Evolutionary conservation across 495 filamentous ascomycete species (phyloP).

Genomic region (Aspergillus diversus): DNA sequence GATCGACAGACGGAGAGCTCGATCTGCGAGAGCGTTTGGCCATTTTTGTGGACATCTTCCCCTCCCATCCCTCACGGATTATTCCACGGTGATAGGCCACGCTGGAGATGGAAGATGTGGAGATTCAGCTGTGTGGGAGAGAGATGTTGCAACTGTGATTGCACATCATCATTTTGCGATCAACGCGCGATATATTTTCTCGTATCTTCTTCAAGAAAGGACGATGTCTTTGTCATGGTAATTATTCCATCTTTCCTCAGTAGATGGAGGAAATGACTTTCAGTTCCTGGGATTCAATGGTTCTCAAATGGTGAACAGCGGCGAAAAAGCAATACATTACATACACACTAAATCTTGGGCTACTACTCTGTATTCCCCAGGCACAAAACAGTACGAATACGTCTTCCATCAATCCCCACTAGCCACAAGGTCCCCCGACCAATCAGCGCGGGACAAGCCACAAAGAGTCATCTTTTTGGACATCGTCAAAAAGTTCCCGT

Average conservation of each 20-base stretch:
- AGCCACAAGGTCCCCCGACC: slow-evolving; percentile 23
- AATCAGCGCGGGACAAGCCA: slow-evolving; percentile 22
- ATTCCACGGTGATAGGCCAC: slow-evolving; percentile 13
- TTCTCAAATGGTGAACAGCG: too few relatives aligned
- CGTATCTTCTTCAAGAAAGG: too few relatives aligned
- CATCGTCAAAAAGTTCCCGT: slow-evolving; percentile 27
- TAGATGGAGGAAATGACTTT: too few relatives aligned
- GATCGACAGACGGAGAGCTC: slow-evolving; percentile 29
- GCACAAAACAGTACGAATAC: background rate
- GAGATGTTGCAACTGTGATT: background rate
- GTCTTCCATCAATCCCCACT: background rate
- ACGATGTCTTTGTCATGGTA: too few relatives aligned
- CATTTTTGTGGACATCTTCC: slow-evolving; percentile 40
- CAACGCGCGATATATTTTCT: background rate
- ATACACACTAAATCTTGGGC: background rate
- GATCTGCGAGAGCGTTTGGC: slow-evolving; percentile 65
- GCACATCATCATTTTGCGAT: background rate
- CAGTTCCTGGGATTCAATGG: too few relatives aligned
- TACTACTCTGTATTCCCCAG: background rate
- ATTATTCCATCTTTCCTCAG: too few relatives aligned
- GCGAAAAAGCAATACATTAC: background rate
- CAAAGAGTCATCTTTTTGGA: slow-evolving; percentile 16
- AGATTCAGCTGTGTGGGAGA: background rate
- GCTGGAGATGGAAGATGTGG: slow-evolving; percentile 9
- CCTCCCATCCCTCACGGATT: slow-evolving; percentile 12